Evolutionary conservation across 1,284 basidiomycete genomes (phyloP).

Genomic region (Moniliophthora roreri): DNA sequence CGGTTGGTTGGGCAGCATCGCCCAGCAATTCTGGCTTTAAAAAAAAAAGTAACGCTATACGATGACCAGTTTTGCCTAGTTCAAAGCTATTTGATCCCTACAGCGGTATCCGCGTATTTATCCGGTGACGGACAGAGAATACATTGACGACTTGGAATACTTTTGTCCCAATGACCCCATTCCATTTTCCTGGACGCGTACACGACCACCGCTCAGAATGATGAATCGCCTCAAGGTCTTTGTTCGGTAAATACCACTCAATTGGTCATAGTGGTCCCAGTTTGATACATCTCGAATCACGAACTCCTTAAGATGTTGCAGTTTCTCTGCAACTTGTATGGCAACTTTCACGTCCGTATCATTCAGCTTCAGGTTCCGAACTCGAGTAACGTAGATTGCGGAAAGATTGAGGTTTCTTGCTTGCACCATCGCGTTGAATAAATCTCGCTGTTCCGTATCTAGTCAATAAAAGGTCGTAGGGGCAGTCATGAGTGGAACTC

Average conservation of each 20-base stretch:
- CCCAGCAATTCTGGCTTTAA: too few species aligned
- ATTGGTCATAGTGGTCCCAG: slow-evolving; percentile 22
- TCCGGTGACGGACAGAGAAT: too few species aligned
- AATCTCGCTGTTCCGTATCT: slow-evolving; percentile 9
- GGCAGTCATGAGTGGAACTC: background rate
- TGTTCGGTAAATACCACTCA: slow-evolving; percentile 15
- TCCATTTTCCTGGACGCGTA: background rate
- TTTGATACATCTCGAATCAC: slow-evolving; percentile 18
- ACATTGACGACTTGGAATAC: background rate
- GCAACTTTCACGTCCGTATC: slow-evolving; percentile 10
- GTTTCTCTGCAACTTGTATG: slow-evolving; percentile 13
- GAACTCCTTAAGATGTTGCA: slow-evolving; percentile 16
- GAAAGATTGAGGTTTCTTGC: slow-evolving; percentile 14
- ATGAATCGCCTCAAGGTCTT: slow-evolving; percentile 11
- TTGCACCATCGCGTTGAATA: slow-evolving; percentile 14
- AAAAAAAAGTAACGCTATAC: too few species aligned
- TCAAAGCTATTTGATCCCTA: too few species aligned
- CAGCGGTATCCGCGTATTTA: too few species aligned
- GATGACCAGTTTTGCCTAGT: too few species aligned
- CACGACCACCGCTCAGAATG: background rate
- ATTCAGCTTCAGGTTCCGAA: slow-evolving; percentile 7
- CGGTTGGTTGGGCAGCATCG: too few species aligned
- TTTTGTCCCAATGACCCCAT: background rate
- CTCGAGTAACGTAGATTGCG: slow-evolving; percentile 13
- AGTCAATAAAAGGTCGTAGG: background rate